Evolutionary conservation across 2,329 filamentous ascomycete species (phyloP).

Genomic region (Thermoascus crustaceus): DNA sequence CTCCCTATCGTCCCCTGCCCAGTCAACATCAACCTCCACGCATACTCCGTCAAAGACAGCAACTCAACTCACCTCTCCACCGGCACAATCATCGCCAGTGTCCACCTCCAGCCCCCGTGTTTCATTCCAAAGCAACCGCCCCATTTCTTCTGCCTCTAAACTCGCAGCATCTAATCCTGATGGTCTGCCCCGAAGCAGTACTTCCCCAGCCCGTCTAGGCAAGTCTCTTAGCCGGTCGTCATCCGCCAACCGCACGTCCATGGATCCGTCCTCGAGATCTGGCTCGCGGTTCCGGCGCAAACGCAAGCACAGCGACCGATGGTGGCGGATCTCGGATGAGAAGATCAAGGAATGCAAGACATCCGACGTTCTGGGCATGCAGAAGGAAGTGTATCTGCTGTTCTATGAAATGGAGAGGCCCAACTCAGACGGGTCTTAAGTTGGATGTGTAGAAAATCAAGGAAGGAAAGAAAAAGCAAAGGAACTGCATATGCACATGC

Average conservation of each 20-base stretch:
- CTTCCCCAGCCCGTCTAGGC: too few relatives aligned
- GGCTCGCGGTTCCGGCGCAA: conserved; percentile 46
- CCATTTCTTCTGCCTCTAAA: conserved; percentile 19
- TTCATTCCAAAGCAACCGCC: conserved; percentile 25
- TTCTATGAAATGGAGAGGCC: conserved; percentile 80
- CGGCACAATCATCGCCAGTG: conserved; percentile 15
- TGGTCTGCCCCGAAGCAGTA: too few relatives aligned
- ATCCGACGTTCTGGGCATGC: conserved; percentile 82
- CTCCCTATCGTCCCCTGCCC: conserved; percentile 15
- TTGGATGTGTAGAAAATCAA: not conserved
- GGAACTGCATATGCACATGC: not conserved
- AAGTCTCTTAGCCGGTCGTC: too few relatives aligned
- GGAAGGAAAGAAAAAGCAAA: not conserved
- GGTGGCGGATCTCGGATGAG: conserved; percentile 98
- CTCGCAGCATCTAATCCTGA: conserved; percentile 14
- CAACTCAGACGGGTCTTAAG: not conserved
- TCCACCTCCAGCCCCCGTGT: conserved; percentile 24
- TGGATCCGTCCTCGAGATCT: conserved; percentile 10
- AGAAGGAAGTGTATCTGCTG: conserved; percentile 88
- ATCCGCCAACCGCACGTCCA: not conserved
- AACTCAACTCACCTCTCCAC: conserved; percentile 12
- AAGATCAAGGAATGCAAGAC: conserved; percentile 94
- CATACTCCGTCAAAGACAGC: conserved; percentile 7
- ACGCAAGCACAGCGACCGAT: conserved; percentile 61
- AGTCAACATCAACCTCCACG: conserved; percentile 8